Conservation (phyloP, 495 filamentous ascomycete species). For the Daldinia decipiens region DNA sequence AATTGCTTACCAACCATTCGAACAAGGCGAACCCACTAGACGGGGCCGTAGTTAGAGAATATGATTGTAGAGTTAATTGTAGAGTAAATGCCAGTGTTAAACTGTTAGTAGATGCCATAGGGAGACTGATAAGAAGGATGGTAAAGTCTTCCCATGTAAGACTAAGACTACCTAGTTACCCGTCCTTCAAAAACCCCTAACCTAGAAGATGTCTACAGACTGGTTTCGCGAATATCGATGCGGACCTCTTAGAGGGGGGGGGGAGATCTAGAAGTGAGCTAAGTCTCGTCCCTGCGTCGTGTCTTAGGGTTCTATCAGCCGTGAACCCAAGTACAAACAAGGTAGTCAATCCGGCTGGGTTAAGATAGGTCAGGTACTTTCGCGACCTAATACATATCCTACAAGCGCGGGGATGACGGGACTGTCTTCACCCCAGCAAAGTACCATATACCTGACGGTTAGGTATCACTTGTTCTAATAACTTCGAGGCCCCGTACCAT, state of each 20-base stretch:
- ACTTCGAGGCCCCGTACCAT: conserved; percentile 29
- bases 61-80: not conserved
- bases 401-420: conserved; percentile 1
- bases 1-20: conserved; percentile 27
- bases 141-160: too few relatives aligned
- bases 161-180: too few relatives aligned
- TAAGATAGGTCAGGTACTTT: conserved; percentile 8
- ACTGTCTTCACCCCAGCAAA: conserved; percentile 17
- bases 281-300: conserved; percentile 19
- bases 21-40: not conserved
- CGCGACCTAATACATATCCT: conserved; percentile 3
- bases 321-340: conserved; percentile 6
- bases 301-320: conserved; percentile 12
- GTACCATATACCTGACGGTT: conserved; percentile 25
- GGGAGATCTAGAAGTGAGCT: not conserved
- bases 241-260: too few relatives aligned
- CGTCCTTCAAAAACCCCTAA: not conserved
- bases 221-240: too few relatives aligned
- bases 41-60: conserved; percentile 2
- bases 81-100: too few relatives aligned
- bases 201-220: not conserved
- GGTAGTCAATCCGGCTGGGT: conserved; percentile 9
- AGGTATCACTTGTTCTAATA: conserved; percentile 26
- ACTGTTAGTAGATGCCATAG: not conserved
- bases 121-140: too few relatives aligned